Conservation (phyloP, 2,329 filamentous ascomycete genomes). For the Talaromyces rugulosus region DNA sequence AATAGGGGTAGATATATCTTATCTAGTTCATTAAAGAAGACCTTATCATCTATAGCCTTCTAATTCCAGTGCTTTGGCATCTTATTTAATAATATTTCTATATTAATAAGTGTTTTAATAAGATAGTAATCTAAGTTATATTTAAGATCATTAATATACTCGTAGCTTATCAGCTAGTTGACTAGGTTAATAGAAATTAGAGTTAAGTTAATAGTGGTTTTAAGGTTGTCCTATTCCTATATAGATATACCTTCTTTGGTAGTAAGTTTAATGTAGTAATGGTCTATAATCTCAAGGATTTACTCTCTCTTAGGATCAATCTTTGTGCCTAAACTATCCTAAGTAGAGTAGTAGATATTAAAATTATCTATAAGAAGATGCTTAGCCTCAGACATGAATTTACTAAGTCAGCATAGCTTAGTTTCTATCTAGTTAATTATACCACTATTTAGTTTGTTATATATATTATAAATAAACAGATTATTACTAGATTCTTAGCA, state of each 20-base stretch:
- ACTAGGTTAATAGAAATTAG: not conserved
- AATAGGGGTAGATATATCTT: not conserved
- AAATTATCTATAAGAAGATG: too few species aligned
- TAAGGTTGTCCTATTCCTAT: not conserved
- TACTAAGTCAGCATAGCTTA: too few species aligned
- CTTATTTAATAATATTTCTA: not conserved
- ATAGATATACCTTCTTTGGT: not conserved
- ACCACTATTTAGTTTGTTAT: too few species aligned
- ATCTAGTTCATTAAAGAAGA: not conserved
- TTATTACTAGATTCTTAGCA: too few species aligned
- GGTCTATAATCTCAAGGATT: not conserved
- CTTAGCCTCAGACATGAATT: too few species aligned
- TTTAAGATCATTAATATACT: not conserved
- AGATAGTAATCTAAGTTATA: not conserved
- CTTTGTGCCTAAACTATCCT: not conserved
- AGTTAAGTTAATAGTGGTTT: not conserved
- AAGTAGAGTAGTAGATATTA: not conserved
- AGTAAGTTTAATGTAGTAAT: not conserved
- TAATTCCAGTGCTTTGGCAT: not conserved
- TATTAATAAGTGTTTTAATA: not conserved
- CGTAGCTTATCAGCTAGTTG: not conserved
- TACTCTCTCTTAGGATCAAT: not conserved
- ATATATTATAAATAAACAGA: too few species aligned
- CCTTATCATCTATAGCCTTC: not conserved
- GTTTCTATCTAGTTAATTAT: too few species aligned